Percentiles rank a stretch among this genome's conserved stretches.
Conservation (phyloP, 345 rosid genomes). For the Cardamine occulta region DNA sequence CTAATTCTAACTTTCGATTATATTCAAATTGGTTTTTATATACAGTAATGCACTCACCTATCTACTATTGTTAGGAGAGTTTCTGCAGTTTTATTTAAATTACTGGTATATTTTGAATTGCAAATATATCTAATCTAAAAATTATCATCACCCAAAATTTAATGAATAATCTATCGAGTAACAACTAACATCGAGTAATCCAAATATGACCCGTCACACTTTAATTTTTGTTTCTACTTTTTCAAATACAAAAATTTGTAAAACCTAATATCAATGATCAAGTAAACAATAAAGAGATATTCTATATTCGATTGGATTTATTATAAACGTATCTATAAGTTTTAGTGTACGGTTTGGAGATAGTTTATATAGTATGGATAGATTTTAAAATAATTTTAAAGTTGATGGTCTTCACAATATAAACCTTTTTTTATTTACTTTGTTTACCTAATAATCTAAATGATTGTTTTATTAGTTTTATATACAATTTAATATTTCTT, state of each 20-base stretch:
- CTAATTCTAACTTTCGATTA: conserved; percentile 2
- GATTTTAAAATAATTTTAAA: background rate
- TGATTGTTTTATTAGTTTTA: background rate
- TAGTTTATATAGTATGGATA: background rate
- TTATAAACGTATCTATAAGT: background rate
- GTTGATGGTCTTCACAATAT: background rate
- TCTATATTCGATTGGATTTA: background rate
- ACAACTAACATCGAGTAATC: background rate
- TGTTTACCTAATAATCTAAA: background rate
- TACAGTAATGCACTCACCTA: background rate
- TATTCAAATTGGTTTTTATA: background rate
- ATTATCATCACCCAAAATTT: background rate
- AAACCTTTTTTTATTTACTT: background rate
- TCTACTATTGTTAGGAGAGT: background rate
- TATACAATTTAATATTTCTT: background rate
- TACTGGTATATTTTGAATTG: background rate
- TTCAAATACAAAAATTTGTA: no score
- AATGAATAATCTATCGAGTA: background rate
- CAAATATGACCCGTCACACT: background rate
- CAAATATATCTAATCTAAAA: background rate
- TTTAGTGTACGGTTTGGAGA: background rate
- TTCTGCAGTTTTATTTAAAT: background rate
- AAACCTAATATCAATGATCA: background rate
- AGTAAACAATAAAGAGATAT: background rate
- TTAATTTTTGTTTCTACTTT: no score